A percentile compares a stretch with the other conserved stretches of the same genome.
These are phyloP conservation scores for Dentipellis fragilis DNA, from an alignment of 768 basidiomycete genomes.

Conservation along the genomic window DNA sequence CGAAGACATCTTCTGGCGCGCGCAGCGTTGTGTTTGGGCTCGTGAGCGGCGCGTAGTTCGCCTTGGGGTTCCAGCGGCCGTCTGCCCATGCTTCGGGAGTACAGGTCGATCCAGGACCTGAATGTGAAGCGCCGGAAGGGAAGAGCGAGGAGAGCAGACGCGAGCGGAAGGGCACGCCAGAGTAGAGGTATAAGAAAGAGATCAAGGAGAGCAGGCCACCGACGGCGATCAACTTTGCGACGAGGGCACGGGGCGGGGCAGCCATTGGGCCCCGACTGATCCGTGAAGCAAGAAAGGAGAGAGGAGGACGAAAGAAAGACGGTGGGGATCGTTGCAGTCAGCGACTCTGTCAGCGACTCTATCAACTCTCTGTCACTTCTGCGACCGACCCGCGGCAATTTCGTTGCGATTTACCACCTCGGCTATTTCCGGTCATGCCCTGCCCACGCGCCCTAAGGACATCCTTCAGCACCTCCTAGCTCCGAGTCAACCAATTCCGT, in stretches of 20 bases:
- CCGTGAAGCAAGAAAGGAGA: too few species aligned
- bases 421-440: too few species aligned
- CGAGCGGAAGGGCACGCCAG: not conserved
- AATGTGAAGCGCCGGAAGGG: not conserved
- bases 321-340: too few species aligned
- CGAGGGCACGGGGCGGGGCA: not conserved
- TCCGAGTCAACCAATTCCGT: too few species aligned
- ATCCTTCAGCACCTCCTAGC: too few species aligned
- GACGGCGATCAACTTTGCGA: not conserved
- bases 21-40: constrained; percentile 24
- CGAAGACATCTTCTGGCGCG: constrained; percentile 32
- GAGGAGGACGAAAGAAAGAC: too few species aligned
- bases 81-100: not conserved
- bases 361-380: too few species aligned
- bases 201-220: not conserved
- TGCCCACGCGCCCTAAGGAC: too few species aligned
- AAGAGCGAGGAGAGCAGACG: not conserved
- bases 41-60: constrained; percentile 2
- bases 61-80: not conserved
- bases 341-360: too few species aligned
- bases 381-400: too few species aligned
- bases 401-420: too few species aligned
- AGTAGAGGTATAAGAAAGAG: not conserved
- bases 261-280: not conserved
- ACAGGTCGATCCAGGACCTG: not conserved